These are phyloP conservation scores for sweet orange (Citrus sinensis) DNA, from an alignment of 345 rosid species.

Conservation along the genomic window DNA sequence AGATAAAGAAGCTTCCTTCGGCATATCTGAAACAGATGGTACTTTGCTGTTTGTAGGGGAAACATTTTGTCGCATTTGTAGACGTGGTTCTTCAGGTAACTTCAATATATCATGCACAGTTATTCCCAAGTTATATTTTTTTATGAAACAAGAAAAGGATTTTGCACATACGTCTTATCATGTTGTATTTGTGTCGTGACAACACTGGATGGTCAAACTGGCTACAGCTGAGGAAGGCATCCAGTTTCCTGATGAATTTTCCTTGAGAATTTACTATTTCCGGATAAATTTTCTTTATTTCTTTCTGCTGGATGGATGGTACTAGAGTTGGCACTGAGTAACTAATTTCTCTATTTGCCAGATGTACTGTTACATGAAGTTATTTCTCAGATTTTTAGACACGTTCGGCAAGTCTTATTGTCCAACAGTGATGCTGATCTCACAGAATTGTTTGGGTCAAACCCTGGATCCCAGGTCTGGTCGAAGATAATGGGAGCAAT, in stretches of 20 bases:
- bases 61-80: conserved; percentile 73
- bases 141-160: background rate
- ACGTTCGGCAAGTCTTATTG: conserved; percentile 49
- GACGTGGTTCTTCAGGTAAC: conserved; percentile 93
- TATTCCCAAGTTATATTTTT: background rate
- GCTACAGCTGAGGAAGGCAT: background rate
- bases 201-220: background rate
- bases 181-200: background rate
- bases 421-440: conserved; percentile 38
- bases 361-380: conserved; percentile 76
- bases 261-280: background rate
- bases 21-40: conserved; percentile 28
- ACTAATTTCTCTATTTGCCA: conserved; percentile 41
- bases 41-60: conserved; percentile 60
- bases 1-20: conserved; percentile 15
- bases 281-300: background rate
- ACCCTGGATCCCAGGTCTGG: conserved; percentile 58
- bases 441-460: conserved; percentile 36
- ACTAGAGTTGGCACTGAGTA: background rate
- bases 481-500: conserved; percentile 58
- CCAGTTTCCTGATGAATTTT: background rate
- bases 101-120: conserved; percentile 13
- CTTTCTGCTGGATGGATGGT: background rate
- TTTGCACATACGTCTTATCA: background rate
- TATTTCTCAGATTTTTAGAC: conserved; percentile 50